Evolutionary conservation across 495 filamentous ascomycete genomes (phyloP), one percentile per base, ranked within the genome.

Genomic region (Aspergillus heteromorphus): DNA sequence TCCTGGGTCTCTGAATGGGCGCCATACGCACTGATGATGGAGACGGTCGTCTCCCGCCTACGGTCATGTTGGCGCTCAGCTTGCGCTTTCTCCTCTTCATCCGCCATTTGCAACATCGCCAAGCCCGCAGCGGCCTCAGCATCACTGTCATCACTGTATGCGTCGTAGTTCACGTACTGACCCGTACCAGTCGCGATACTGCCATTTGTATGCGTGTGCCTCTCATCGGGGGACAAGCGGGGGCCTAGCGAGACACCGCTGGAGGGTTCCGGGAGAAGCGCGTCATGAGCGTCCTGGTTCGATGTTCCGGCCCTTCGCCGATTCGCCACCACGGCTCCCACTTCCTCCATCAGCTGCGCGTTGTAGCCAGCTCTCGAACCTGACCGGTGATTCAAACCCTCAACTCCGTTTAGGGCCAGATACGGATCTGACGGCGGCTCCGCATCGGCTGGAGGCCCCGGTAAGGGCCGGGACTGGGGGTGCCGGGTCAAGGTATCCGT

Each of bases 61-160:
- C 86, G 83, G 42, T 71, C 74, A 34, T 67, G 55, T 8, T 69
- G 43, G n/a, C 59, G 69, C 40, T 71, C 67, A 36, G 76, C 74
- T 17, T 78, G 73, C 4, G 71, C 77, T 42, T 63, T 70, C 19
- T 96, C 91, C 63, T 96, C 84, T 68, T 91, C 83, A 49, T 96
- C 93, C 1, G 88, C 89, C 69, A 89, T 81, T 30, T 82, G 85
- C 79, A 98, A 80, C 62, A 91, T 91, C 58, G 85, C 83, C 16
- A 95, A 72, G 1, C 93, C 93, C 21, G 88, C 89, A 18, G 87
- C 87, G 21, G 89, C 92, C 68, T 99, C 93, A 0, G 90, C 83
- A 57, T 99, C 93, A 61, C 91, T 96, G 23, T 89, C 88, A 55
- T 93, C 81, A 61, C 79, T 82, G 55, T 82, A 79, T 1, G 74